These are phyloP conservation scores for Cutaneotrichosporon sp. DNA, from an alignment of 1,284 basidiomycete species.

Conservation along the genomic window DNA sequence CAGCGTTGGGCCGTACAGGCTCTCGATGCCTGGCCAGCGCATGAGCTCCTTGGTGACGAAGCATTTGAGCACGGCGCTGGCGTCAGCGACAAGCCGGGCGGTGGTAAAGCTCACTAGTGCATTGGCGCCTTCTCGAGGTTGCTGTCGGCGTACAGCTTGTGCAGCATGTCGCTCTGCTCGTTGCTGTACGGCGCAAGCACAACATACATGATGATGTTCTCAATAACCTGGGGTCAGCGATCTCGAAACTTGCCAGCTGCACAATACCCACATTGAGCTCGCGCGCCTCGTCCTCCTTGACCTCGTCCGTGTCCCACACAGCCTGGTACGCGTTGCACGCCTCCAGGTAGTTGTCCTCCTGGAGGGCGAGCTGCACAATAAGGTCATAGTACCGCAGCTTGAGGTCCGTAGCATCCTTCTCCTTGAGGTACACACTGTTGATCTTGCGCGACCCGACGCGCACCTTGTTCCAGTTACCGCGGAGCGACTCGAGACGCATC, in stretches of 20 bases:
- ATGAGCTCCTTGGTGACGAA: constrained; percentile 94
- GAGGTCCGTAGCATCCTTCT: constrained; percentile 82
- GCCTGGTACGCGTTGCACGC: constrained; percentile 93
- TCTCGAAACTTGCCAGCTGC: too few relatives aligned
- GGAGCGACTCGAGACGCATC: constrained; percentile 83
- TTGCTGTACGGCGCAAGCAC: constrained; percentile 91
- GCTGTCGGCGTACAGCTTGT: constrained; percentile 74
- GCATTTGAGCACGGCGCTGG: constrained; percentile 88
- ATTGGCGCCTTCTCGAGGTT: constrained; percentile 74
- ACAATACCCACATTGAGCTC: constrained; percentile 61
- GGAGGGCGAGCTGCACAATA: constrained; percentile 90
- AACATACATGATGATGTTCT: constrained; percentile 91
- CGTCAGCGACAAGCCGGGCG: not conserved
- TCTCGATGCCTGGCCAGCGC: constrained; percentile 96
- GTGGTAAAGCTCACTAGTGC: constrained; percentile 59
- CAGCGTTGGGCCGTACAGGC: constrained; percentile 79
- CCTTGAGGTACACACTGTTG: constrained; percentile 87
- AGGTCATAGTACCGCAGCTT: constrained; percentile 94
- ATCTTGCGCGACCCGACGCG: constrained; percentile 89
- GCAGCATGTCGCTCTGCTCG: constrained; percentile 94
- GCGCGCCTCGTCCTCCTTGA: constrained; percentile 74
- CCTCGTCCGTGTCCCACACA: constrained; percentile 89
- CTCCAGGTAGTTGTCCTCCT: constrained; percentile 81
- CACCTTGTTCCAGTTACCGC: constrained; percentile 78
- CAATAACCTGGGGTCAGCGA: constrained; percentile 61